Percentiles rank a stretch among this genome's conserved stretches.
Evolutionary conservation across 202 grass and related monocot genomes (phyloP).

Genomic region (Elaeis oleifera): DNA sequence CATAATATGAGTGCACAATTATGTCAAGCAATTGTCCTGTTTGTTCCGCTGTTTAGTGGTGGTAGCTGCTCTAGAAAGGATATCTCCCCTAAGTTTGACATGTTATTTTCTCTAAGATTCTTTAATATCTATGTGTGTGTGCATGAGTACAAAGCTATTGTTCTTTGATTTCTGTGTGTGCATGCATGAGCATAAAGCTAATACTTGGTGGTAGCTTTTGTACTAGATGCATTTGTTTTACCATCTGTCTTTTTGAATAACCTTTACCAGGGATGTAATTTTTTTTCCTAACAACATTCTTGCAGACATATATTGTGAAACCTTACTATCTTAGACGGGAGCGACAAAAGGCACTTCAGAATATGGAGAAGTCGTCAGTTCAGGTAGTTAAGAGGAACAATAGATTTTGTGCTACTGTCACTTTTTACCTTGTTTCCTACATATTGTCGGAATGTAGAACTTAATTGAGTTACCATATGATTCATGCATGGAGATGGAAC

Average conservation of each 20-base stretch:
- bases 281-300: constrained; percentile 23
- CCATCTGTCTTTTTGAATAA: not conserved
- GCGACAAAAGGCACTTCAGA: constrained; percentile 58
- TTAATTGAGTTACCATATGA: not conserved
- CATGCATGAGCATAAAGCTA: no score
- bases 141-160: no score
- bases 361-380: constrained; percentile 54
- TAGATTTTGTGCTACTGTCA: not conserved
- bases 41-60: no score
- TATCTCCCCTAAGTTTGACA: no score
- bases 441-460: not conserved
- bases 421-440: not conserved
- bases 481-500: not conserved
- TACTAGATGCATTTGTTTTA: no score
- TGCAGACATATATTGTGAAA: constrained; percentile 78
- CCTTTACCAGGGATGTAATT: constrained; percentile 18
- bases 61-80: no score
- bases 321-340: constrained; percentile 66
- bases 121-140: no score
- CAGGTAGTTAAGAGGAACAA: constrained; percentile 47
- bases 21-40: no score
- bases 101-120: no score
- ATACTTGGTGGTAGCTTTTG: no score
- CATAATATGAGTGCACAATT: no score
- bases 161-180: no score